Evolutionary conservation across 768 basidiomycete genomes (phyloP), one percentile per base, ranked within the genome.

Genomic region (Strobilomyces echinocephalus): DNA sequence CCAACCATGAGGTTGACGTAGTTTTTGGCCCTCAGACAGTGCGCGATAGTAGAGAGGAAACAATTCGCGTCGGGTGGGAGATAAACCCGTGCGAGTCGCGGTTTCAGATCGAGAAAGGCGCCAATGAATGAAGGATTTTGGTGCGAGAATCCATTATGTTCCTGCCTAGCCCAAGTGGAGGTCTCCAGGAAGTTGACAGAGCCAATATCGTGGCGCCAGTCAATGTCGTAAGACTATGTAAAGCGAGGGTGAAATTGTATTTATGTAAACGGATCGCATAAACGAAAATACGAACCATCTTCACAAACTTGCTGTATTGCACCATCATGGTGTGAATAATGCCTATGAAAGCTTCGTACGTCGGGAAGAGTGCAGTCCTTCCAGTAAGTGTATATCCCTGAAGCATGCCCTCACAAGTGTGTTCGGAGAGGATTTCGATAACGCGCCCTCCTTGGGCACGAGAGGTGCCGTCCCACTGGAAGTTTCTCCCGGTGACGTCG

Each of bases 351-450:
- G 90, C 87, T 66, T 95, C 93, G 67, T 95, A 94, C 28, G 83
- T 86, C 2, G 93, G 91, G 80, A 95, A 91, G 33, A 95, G 74
- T 12, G 82, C 91, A 0, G 85, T 87, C 38, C 86, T 77, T 9
- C 93, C 93, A 0, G 93, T 95, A 43, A 97, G 80, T 7, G 91
- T 92, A 70, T 95, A 95, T 3, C 93, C 92, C 69, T 97, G 90
- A 12, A 95, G 74, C 85, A 92, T 92, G 21, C 87, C 91, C 65
- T 93, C 88, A 60, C 88, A 88, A 10, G 88, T 91, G 63, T 93
- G 91, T 63, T 91, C 90, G 8, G 87, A 90, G 16, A 95, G 81
- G 52, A 94, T 93, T 70, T 95, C 93, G 54, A 93, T 76, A 42
- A 95, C 82, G 9, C 91, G 84, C 1, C 92, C 93, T 38, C 88